These are phyloP conservation scores for Leonotis leonurus DNA, from an alignment of 257 asterid genomes.

Conservation along the genomic window DNA sequence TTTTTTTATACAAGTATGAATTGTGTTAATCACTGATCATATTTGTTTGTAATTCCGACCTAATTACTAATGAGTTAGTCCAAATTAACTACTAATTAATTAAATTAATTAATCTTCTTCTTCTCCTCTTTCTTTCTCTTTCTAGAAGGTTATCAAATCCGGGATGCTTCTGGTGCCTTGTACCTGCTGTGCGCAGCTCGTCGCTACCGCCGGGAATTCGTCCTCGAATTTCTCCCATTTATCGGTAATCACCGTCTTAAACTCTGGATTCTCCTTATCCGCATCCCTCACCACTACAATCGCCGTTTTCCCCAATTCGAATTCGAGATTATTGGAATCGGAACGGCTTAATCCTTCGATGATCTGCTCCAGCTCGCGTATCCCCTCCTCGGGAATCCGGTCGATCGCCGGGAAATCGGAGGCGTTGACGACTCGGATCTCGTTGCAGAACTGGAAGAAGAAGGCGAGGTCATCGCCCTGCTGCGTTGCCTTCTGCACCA, in stretches of 20 bases:
- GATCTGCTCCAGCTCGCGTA: constrained; percentile 56
- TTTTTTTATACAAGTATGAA: no score
- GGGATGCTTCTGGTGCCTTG: constrained; percentile 12
- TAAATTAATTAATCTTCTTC: no score
- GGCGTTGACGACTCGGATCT: constrained; percentile 59
- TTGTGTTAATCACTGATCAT: no score
- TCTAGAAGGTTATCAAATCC: constrained; percentile 41
- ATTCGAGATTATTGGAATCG: neutral
- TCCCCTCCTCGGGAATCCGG: constrained; percentile 49
- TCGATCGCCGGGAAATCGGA: constrained; percentile 40
- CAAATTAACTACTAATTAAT: no score
- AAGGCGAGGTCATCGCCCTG: constrained; percentile 55
- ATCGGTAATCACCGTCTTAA: constrained; percentile 36
- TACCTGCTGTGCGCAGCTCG: neutral
- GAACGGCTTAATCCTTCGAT: constrained; percentile 20
- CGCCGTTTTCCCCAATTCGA: no score
- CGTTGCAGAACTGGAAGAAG: constrained; percentile 54
- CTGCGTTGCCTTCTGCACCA: constrained; percentile 42
- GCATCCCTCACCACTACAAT: constrained; percentile 11
- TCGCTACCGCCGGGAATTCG: constrained; percentile 8
- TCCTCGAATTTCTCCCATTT: constrained; percentile 52
- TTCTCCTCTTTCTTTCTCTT: no score
- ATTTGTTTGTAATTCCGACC: no score
- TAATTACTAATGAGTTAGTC: no score
- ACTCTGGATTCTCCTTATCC: neutral